Percentiles rank a stretch among this genome's conserved stretches.
Conservation (phyloP, 2,329 filamentous ascomycete species). For the Bisporella sp. region DNA sequence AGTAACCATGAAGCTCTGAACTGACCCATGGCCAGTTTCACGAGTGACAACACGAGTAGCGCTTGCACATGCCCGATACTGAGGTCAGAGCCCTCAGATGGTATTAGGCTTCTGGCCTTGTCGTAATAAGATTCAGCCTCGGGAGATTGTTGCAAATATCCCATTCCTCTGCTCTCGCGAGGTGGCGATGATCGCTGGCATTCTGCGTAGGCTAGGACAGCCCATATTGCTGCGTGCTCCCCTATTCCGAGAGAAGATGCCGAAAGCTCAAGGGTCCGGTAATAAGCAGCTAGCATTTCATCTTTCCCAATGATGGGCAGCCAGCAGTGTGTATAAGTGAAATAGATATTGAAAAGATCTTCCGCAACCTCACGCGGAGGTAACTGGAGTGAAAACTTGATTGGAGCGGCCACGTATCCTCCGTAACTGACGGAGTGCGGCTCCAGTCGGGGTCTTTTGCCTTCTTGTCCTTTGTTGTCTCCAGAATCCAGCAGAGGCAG, state of each 20-base stretch:
- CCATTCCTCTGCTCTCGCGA: conserved; percentile 8
- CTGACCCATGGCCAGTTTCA: not conserved
- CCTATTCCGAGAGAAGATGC: conserved; percentile 17
- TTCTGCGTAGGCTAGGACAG: conserved; percentile 46
- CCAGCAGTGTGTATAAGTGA: conserved; percentile 68
- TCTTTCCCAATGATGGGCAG: conserved; percentile 63
- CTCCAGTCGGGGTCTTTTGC: not conserved
- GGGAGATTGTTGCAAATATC: conserved; percentile 17
- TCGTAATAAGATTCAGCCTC: conserved; percentile 33
- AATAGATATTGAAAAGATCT: conserved; percentile 51
- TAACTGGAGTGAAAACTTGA: not conserved
- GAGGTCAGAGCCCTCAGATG: conserved; percentile 37
- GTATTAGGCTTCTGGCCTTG: conserved; percentile 40
- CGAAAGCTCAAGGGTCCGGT: conserved; percentile 1
- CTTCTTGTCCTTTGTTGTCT: not conserved
- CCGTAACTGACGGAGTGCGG: not conserved
- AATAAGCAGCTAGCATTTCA: conserved; percentile 31
- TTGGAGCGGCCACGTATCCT: not conserved
- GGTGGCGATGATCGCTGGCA: conserved; percentile 36
- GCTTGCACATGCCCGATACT: conserved; percentile 44
- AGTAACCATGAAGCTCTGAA: not conserved
- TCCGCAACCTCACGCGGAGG: conserved; percentile 15
- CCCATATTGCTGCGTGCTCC: conserved; percentile 49
- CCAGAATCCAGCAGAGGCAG: not conserved
- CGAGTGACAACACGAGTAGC: conserved; percentile 33